Conservation (phyloP, 23 red algal species). For the Chondrus crispus region DNA sequence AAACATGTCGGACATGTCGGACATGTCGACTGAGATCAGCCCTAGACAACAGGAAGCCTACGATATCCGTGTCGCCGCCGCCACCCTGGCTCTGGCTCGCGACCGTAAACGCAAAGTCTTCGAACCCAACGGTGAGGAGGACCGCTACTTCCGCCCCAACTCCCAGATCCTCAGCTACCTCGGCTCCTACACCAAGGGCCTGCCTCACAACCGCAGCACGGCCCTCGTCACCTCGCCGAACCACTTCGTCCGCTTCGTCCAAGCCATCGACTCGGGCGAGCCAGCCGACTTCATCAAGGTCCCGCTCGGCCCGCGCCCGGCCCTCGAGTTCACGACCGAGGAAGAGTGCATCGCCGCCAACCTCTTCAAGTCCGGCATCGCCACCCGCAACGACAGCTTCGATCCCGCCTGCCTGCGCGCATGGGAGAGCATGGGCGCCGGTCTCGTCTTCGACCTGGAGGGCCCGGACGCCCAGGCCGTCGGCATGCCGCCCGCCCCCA, state of each 20-base stretch:
- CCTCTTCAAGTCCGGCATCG: slow-evolving; percentile 31
- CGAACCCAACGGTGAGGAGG: neutral
- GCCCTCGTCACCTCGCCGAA: slow-evolving; percentile 17
- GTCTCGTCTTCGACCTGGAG: slow-evolving; percentile 32
- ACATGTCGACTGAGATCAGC: too few species aligned
- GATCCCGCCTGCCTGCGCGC: slow-evolving; percentile 36
- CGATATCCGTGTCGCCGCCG: slow-evolving; percentile 16
- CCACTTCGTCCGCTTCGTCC: slow-evolving; percentile 27
- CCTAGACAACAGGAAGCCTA: too few species aligned
- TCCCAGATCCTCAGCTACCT: neutral
- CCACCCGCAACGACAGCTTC: neutral
- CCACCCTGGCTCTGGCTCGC: neutral
- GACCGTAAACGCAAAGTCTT: neutral
- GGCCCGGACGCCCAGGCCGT: slow-evolving; percentile 63
- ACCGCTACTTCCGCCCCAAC: neutral
- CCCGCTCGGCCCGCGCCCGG: slow-evolving; percentile 34
- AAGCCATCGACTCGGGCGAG: slow-evolving; percentile 36
- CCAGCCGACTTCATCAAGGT: neutral
- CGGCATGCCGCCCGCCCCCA: slow-evolving; percentile 63
- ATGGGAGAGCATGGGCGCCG: slow-evolving; percentile 67
- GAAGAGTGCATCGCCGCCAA: too few species aligned
- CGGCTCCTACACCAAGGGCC: slow-evolving; percentile 55
- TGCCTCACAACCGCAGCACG: slow-evolving; percentile 30
- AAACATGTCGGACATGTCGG: too few species aligned
- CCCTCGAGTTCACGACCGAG: too few species aligned